Evolutionary conservation across 1,284 basidiomycete genomes (phyloP).

Genomic region (Wolfiporia cocos): DNA sequence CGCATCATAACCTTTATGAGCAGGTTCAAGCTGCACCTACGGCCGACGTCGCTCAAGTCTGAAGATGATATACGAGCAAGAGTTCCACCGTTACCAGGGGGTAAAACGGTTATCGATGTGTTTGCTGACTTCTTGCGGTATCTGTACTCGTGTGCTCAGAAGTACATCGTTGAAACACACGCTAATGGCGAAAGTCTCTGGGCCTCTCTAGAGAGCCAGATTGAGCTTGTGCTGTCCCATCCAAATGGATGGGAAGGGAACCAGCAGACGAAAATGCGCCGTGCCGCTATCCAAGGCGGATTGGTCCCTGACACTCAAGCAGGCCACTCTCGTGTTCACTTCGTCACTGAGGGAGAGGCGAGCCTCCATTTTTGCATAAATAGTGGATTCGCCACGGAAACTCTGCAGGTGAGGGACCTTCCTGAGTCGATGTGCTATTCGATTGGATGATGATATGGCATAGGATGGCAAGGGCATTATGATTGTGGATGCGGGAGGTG

Average conservation of each 20-base stretch:
- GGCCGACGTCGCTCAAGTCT: constrained; percentile 30
- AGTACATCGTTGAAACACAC: constrained; percentile 44
- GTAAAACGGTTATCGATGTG: constrained; percentile 41
- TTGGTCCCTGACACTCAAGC: constrained; percentile 23
- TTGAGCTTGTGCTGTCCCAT: constrained; percentile 34
- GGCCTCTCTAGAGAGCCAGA: constrained; percentile 26
- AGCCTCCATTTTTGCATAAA: constrained; percentile 41
- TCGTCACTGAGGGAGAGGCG: constrained; percentile 47
- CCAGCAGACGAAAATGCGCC: constrained; percentile 35
- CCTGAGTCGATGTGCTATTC: too few relatives aligned
- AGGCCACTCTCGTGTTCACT: constrained; percentile 30
- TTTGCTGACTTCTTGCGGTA: constrained; percentile 50
- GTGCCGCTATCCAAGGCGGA: constrained; percentile 28
- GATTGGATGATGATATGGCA: too few relatives aligned
- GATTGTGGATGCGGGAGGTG: not conserved
- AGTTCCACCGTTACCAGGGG: constrained; percentile 39
- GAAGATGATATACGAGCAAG: constrained; percentile 20
- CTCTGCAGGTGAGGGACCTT: constrained; percentile 26
- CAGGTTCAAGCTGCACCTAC: constrained; percentile 57
- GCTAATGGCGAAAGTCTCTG: constrained; percentile 33
- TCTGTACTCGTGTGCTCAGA: constrained; percentile 35
- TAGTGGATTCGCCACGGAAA: constrained; percentile 29
- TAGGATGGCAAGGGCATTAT: constrained; percentile 12
- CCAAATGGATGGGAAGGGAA: constrained; percentile 41
- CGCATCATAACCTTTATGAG: not conserved